Evolutionary conservation across 2,329 filamentous ascomycete species (phyloP).

Genomic region (Epichloe scottii): DNA sequence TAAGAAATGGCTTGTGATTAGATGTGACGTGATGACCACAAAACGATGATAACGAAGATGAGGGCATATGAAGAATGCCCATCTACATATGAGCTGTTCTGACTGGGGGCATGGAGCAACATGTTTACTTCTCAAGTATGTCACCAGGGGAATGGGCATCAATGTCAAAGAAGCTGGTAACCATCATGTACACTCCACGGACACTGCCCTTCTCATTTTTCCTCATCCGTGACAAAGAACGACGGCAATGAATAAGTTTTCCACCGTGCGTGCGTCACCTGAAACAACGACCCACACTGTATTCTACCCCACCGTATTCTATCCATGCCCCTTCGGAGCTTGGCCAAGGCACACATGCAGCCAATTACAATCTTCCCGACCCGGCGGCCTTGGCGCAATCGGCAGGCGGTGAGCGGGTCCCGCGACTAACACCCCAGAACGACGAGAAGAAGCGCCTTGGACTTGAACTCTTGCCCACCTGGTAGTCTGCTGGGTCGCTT

Average conservation of each 20-base stretch:
- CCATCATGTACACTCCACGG: too few species aligned
- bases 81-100: not conserved
- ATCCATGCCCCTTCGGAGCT: not conserved
- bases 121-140: too few species aligned
- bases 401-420: slow-evolving; percentile 11
- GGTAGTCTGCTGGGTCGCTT: not conserved
- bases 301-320: not conserved
- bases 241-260: not conserved
- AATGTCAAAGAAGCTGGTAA: too few species aligned
- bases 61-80: not conserved
- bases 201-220: not conserved
- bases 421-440: slow-evolving; percentile 10
- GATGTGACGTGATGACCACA: not conserved
- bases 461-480: not conserved
- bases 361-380: slow-evolving; percentile 6
- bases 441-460: not conserved
- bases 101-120: too few species aligned
- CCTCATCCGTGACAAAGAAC: not conserved
- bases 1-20: slow-evolving; percentile 38
- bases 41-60: not conserved
- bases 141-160: too few species aligned
- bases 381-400: slow-evolving; percentile 4
- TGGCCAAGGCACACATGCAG: not conserved
- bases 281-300: not conserved
- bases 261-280: not conserved